Percentiles rank a stretch among this genome's conserved stretches.
Conservation (phyloP, 73 alveolate species). For the Paramecium primaurelia region DNA sequence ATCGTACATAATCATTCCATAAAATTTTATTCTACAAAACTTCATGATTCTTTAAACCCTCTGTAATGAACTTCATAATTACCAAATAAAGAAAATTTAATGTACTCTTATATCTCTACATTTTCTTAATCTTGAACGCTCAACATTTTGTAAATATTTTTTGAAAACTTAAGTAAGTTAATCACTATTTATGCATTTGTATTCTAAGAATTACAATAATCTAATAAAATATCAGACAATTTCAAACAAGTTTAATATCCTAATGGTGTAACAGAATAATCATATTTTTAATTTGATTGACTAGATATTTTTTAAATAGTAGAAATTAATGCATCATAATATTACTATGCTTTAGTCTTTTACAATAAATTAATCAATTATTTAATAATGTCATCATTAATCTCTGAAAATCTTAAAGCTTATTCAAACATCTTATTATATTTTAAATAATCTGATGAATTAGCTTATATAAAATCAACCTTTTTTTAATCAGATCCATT, state of each 20-base stretch:
- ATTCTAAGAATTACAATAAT: neutral
- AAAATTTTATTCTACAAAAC: neutral
- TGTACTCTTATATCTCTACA: neutral
- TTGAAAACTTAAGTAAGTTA: neutral
- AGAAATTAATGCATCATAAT: neutral
- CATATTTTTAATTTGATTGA: neutral
- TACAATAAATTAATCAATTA: neutral
- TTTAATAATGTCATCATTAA: neutral
- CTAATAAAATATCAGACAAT: neutral
- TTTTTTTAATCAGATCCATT: neutral
- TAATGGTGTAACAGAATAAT: neutral
- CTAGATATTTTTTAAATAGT: neutral
- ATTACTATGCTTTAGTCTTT: neutral
- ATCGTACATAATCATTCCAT: neutral
- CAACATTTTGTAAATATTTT: neutral
- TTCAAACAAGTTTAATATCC: neutral
- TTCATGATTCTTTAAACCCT: neutral
- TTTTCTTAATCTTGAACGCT: neutral
- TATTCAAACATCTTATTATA: neutral
- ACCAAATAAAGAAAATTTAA: neutral
- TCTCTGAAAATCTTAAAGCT: neutral
- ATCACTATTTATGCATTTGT: neutral
- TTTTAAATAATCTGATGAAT: neutral
- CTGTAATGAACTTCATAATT: slow-evolving; percentile 15
- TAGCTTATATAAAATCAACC: neutral